A percentile compares a stretch with the other conserved stretches of the same genome.
Evolutionary conservation across 208 protist species (phyloP).

Genomic region (Leishmania gerbilli): DNA sequence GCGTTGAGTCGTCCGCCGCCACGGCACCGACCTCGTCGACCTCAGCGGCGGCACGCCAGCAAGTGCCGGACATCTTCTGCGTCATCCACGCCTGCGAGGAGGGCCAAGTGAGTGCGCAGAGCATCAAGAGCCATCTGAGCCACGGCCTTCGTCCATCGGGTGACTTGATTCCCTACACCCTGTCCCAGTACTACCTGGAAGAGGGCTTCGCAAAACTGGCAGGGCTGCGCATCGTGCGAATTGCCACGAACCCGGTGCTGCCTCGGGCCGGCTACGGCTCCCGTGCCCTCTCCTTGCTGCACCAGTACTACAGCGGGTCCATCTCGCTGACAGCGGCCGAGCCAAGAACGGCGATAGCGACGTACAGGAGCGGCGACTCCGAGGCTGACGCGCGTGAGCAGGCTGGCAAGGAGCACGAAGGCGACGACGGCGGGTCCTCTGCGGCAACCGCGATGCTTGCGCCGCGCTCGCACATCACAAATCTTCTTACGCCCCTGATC

Average conservation of each 20-base stretch:
- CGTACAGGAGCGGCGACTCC: not conserved
- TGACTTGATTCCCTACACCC: slow-evolving; percentile 99
- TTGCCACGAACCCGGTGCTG: slow-evolving; percentile 98
- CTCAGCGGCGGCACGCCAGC: slow-evolving; percentile 28
- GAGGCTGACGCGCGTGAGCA: not conserved
- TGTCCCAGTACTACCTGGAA: slow-evolving; percentile 97
- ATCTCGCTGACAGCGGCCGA: slow-evolving; percentile 58
- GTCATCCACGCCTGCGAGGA: slow-evolving; percentile 98
- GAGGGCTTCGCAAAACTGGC: slow-evolving; percentile 94
- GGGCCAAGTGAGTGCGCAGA: slow-evolving; percentile 93
- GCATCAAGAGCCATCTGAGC: slow-evolving; percentile 82
- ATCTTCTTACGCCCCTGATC: slow-evolving; percentile 84
- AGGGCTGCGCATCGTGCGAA: slow-evolving; percentile 97
- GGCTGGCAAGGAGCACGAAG: not conserved
- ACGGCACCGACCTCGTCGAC: slow-evolving; percentile 12
- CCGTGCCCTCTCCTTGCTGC: slow-evolving; percentile 92
- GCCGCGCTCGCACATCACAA: slow-evolving; percentile 60
- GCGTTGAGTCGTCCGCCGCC: slow-evolving; percentile 50
- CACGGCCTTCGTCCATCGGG: slow-evolving; percentile 94
- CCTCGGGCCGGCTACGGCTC: slow-evolving; percentile 97
- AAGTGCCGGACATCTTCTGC: slow-evolving; percentile 96
- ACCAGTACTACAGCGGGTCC: slow-evolving; percentile 95
- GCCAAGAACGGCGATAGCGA: not conserved
- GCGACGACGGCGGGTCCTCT: slow-evolving; percentile 22
- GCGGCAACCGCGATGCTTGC: slow-evolving; percentile 21